Evolutionary conservation across 129 eudicot species (phyloP), one percentile per base, ranked within the genome.

Genomic region (Chrysanthemum lavandulifolium): DNA sequence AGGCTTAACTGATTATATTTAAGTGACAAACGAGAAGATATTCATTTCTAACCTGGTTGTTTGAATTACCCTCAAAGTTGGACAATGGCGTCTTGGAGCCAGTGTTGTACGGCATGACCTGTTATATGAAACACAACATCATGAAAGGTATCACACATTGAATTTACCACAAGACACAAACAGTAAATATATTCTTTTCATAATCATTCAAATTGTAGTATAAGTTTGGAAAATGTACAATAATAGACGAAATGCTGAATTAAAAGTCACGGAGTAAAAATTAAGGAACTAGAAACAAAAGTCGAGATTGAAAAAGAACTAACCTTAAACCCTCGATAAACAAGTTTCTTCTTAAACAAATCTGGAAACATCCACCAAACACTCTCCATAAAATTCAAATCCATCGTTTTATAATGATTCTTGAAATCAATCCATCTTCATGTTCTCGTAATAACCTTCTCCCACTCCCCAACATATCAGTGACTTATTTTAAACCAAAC

Each of bases 241-340:
- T 40, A 40, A 40, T 40, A 40, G 47, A 40, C 2, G 8, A 40
- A 40, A 40, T 5, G 47, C 47, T 40, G 47, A 40, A 40, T 40
- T 40, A 6, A 6, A 29, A 40, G 47, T 40, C 47, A 6, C 47
- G 8, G 8, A 36, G 47, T 40, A 40, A 40, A 40, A 1, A 40
- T 6, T 40, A 6, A 40, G 10, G 47, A 40, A 40, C 47, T 7
- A 40, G 47, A 19, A 40, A 40, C 10, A 40, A 40, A 6, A 40
- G 47, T 40, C 47, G 8, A 36, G 47, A 10, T 40, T 40, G 47
- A 40, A 6, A 40, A 40, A 40, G 47, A 40, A 40, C 47, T 40
- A 40, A 92, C 97, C 97, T 92, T 92, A 75, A 92, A 92, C 2
- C 97, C 97, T 49, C 85, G 69, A 68, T 92, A 92, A 54, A 92